phyloP scores from a whole-genome alignment of 306 rosid species.

The Parietaria judaica region DNA sequence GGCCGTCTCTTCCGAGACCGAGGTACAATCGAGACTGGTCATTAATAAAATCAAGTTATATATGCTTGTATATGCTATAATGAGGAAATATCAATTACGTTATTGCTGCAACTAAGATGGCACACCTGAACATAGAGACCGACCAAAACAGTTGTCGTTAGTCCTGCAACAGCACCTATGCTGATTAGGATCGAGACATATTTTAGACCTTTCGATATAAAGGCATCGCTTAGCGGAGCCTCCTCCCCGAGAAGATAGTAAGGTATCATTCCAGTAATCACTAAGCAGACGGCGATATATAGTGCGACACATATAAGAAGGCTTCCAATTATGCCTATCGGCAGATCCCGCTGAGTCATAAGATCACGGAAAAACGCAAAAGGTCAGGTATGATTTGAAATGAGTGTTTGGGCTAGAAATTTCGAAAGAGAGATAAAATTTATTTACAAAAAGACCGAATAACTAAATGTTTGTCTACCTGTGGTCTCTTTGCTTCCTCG shows the following conservation, averaged over 20 bases:
- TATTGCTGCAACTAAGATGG: constrained; percentile 15
- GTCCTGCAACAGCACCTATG: constrained; percentile 92
- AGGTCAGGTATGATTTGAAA: background rate
- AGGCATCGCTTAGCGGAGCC: constrained; percentile 94
- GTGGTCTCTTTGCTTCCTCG: constrained; percentile 91
- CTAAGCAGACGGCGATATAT: constrained; percentile 87
- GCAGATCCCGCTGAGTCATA: constrained; percentile 79
- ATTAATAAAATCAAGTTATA: constrained; percentile 29
- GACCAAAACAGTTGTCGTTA: constrained; percentile 90
- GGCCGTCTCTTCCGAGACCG: constrained; percentile 96
- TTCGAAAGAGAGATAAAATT: constrained; percentile 2
- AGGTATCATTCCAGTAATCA: constrained; percentile 98
- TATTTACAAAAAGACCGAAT: constrained; percentile 13
- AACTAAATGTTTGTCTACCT: constrained; percentile 41
- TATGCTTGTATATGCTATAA: constrained; percentile 22
- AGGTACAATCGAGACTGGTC: constrained; percentile 93
- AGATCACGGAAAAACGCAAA: constrained; percentile 11
- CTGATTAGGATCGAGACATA: constrained; percentile 74
- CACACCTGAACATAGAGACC: constrained; percentile 97
- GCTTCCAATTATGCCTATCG: constrained; percentile 92
- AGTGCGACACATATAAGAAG: constrained; percentile 66
- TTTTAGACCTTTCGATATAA: constrained; percentile 82
- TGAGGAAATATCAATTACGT: constrained; percentile 22
- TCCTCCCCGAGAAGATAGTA: constrained; percentile 77
- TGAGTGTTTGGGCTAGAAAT: background rate